A percentile compares a stretch with the other conserved stretches of the same genome.
Evolutionary conservation across 2,329 filamentous ascomycete species (phyloP).

Genomic region (Sporothrix dimorphospora): DNA sequence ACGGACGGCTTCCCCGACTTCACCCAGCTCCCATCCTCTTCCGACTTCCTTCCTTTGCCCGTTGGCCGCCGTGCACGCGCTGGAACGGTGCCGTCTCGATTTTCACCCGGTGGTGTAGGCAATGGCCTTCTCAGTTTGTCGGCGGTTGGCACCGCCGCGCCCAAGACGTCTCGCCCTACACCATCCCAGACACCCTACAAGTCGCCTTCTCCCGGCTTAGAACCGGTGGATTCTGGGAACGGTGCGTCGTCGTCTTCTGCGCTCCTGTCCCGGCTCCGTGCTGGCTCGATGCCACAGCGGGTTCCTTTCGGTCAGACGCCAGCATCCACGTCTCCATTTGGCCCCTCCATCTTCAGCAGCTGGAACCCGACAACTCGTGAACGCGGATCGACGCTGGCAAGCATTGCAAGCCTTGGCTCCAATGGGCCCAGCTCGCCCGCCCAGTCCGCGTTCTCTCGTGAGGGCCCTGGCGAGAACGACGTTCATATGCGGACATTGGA

Average conservation of each 20-base stretch:
- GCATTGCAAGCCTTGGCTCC: slow-evolving; percentile 83
- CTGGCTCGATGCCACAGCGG: slow-evolving; percentile 92
- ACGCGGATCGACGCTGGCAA: slow-evolving; percentile 80
- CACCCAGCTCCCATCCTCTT: slow-evolving; percentile 69
- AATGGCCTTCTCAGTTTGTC: slow-evolving; percentile 63
- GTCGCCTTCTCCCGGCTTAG: slow-evolving; percentile 61
- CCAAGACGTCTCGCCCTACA: slow-evolving; percentile 82
- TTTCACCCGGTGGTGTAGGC: slow-evolving; percentile 74
- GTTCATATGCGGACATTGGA: slow-evolving; percentile 89
- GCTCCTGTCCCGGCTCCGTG: slow-evolving; percentile 80
- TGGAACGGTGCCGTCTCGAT: slow-evolving; percentile 93
- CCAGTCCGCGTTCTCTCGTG: slow-evolving; percentile 82
- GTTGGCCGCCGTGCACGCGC: slow-evolving; percentile 81
- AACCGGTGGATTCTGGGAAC: slow-evolving; percentile 47
- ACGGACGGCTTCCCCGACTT: slow-evolving; percentile 96
- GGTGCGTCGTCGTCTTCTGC: slow-evolving; percentile 62
- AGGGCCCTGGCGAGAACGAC: slow-evolving; percentile 82
- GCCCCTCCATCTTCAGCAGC: slow-evolving; percentile 85
- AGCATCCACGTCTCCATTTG: slow-evolving; percentile 70
- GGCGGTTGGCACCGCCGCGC: slow-evolving; percentile 49
- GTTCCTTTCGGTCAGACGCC: slow-evolving; percentile 64
- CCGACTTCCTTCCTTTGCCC: slow-evolving; percentile 64
- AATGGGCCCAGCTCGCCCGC: slow-evolving; percentile 87
- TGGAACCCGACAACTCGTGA: slow-evolving; percentile 79
- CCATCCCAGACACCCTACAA: slow-evolving; percentile 88